Percentiles rank a stretch among this genome's conserved stretches.
Conservation (phyloP, 306 rosid species). For the Quercus engelmannii region DNA sequence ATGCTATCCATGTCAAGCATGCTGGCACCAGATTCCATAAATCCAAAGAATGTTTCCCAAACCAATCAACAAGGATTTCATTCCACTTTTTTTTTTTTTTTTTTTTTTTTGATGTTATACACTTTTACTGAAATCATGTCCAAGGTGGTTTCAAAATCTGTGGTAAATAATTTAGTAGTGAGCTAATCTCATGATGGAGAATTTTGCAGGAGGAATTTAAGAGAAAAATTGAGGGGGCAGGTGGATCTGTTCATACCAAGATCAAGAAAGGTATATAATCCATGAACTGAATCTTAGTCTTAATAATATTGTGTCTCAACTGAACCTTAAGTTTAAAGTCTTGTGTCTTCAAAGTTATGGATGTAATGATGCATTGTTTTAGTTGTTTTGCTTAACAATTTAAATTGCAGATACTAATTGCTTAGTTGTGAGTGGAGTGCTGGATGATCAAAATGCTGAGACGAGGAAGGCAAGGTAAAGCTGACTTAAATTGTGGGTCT, state of each 20-base stretch:
- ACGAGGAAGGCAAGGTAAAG: conserved; percentile 77
- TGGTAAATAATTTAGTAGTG: conserved; percentile 15
- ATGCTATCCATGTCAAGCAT: no score
- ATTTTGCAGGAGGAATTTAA: conserved; percentile 75
- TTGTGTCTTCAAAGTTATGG: conserved; percentile 3
- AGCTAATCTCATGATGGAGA: conserved; percentile 21
- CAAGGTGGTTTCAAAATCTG: conserved; percentile 8
- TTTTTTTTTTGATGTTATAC: no score
- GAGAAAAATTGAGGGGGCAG: conserved; percentile 53
- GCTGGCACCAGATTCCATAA: no score
- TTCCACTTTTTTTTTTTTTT: no score
- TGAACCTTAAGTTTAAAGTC: conserved; percentile 13
- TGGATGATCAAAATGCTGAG: conserved; percentile 59
- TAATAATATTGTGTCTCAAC: not conserved
- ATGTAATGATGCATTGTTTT: not conserved
- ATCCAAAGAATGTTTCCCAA: no score
- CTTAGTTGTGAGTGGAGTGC: conserved; percentile 72
- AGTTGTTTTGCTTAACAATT: conserved; percentile 19
- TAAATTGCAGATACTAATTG: conserved; percentile 74
- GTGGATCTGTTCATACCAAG: conserved; percentile 75
- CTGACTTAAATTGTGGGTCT: conserved; percentile 21
- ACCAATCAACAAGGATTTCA: no score
- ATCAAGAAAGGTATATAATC: conserved; percentile 66
- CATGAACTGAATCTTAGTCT: conserved; percentile 14
- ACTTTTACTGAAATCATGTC: not conserved